Base-by-base conservation (phyloP, 441 rosid species). In the Sinapis alba region DNA sequence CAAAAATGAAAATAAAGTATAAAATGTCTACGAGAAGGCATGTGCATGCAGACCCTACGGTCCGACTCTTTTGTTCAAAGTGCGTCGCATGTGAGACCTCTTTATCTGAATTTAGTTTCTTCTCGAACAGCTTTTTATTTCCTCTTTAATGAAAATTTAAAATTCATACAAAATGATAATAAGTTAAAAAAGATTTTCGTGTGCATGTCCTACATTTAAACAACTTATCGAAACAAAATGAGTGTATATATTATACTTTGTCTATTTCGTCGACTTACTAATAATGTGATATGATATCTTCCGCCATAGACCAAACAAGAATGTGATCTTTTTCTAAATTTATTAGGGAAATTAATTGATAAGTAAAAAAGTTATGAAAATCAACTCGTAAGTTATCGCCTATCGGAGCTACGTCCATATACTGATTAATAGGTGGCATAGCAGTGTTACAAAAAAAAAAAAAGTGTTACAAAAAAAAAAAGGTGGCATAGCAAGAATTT, bases 11-110 rank as follows among this genome's bases (percentile, higher is more conserved):
- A 59, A 69, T n/a, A 32, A 50, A 65, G 21, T 34, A 47, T 28
- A 65, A 47, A 47, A 77, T 58, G 38, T 47, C 66, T 11, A 78
- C 19, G 71, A 78, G 78, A 68, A 78, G 78, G 81, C 81, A 78
- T 72, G 78, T 73, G 81, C 78, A 73, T 68, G 71, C 1, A 62
- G 77, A 73, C 81, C 78, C 81, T 73, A 78, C 81, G 78, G 74
- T 32, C 74, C 77, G 73, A 68, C 78, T 56, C 75, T 73, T 73
- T 68, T 62, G 26, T 74, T 69, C 72, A n/a, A 45, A 78, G 71
- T 78, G 81, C 68, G 71, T 78, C 71, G 81, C 81, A 78, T 78
- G 81, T 73, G 81, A 78, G 74, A 54, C 53, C 71, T 73, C 77
- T 73, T 73, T 73, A 68, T 78, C 78, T 78, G 66, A 68, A 68